Conservation (phyloP, 2,329 filamentous ascomycete species). For the Eutypa lata region DNA sequence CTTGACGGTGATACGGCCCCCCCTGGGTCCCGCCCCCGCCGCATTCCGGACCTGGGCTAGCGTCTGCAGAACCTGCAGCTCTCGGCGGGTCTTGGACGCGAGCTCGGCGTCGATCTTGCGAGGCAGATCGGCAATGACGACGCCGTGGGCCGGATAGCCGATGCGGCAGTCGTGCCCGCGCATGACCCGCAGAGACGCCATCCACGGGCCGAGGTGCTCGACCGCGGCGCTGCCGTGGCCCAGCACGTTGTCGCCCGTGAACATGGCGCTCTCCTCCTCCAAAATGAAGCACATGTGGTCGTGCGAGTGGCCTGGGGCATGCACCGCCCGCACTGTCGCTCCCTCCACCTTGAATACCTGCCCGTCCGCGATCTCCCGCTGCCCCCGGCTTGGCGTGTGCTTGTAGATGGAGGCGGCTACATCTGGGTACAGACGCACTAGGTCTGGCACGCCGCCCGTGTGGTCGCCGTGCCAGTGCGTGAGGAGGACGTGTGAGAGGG, state of each 20-base stretch:
- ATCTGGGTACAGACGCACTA: conserved; percentile 58
- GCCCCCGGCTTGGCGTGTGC: conserved; percentile 49
- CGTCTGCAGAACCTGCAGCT: conserved; percentile 68
- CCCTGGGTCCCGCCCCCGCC: conserved; percentile 9
- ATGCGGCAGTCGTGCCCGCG: conserved; percentile 54
- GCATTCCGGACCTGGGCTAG: conserved; percentile 33
- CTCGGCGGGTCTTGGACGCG: conserved; percentile 69
- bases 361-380: conserved; percentile 51
- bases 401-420: conserved; percentile 60
- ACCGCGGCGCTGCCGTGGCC: conserved; percentile 83
- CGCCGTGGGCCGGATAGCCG: conserved; percentile 84
- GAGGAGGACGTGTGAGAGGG: conserved; percentile 59
- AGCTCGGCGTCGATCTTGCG: conserved; percentile 77
- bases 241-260: conserved; percentile 83
- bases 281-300: conserved; percentile 80
- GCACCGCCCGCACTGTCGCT: conserved; percentile 25
- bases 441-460: conserved; percentile 67
- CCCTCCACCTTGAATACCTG: conserved; percentile 48
- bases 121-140: conserved; percentile 69
- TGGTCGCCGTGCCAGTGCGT: conserved; percentile 94
- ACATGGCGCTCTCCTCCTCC: conserved; percentile 75
- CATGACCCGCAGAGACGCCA: conserved; percentile 67
- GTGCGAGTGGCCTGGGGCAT: conserved; percentile 63
- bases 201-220: conserved; percentile 67
- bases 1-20: conserved; percentile 34